Evolutionary conservation across 768 basidiomycete species (phyloP).

Genomic region (Mycena olivaceomarginata): DNA sequence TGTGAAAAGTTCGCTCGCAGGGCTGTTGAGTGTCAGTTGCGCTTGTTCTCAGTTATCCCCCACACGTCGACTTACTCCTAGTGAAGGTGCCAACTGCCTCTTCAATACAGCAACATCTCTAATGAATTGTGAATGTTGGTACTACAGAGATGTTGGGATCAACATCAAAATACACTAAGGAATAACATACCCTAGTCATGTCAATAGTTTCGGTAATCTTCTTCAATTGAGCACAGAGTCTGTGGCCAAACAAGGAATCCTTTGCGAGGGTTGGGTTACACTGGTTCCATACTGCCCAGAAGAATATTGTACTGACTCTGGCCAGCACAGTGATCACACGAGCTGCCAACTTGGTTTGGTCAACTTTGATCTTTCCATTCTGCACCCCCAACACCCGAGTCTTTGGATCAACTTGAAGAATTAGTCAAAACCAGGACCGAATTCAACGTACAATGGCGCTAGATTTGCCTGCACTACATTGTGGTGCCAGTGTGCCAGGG

Average conservation of each 20-base stretch:
- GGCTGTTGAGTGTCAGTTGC: neutral
- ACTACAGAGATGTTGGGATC: no score
- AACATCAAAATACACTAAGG: no score
- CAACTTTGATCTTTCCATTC: constrained; percentile 11
- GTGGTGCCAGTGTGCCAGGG: no score
- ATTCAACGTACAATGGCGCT: no score
- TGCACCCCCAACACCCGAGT: neutral
- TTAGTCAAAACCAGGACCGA: no score
- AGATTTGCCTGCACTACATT: no score
- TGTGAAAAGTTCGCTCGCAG: neutral
- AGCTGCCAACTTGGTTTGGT: constrained; percentile 1
- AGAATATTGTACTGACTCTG: no score
- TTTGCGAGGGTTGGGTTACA: neutral
- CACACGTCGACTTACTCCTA: neutral
- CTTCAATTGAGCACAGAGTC: neutral
- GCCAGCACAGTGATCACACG: neutral
- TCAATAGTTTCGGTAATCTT: constrained; percentile 9
- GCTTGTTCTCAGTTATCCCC: neutral
- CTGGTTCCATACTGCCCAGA: no score
- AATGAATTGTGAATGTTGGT: neutral
- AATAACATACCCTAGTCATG: neutral
- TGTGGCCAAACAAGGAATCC: neutral
- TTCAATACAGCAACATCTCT: constrained; percentile 10
- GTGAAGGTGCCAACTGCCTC: constrained; percentile 7
- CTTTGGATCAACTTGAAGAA: no score